phyloP scores from a whole-genome alignment of 2,329 filamentous ascomycete genomes.

The Beauveria sp. region DNA sequence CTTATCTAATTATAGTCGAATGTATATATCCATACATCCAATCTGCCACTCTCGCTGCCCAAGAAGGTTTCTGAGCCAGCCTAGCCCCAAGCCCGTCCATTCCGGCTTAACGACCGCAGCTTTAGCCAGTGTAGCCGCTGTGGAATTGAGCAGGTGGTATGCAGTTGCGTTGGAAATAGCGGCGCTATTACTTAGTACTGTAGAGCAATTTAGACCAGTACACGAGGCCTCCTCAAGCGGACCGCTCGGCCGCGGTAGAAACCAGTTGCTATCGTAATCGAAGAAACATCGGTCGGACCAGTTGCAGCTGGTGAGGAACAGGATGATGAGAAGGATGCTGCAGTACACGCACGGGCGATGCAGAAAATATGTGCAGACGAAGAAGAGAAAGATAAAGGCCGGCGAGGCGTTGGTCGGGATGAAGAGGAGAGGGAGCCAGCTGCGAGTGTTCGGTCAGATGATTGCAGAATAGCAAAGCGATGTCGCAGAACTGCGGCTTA shows the following conservation, averaged over 20 bases:
- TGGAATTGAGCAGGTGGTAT: slow-evolving; percentile 58
- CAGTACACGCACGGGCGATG: slow-evolving; percentile 97
- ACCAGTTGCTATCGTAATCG: slow-evolving; percentile 89
- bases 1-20: slow-evolving; percentile 50
- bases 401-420: slow-evolving; percentile 81
- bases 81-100: slow-evolving; percentile 71
- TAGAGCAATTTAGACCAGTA: slow-evolving; percentile 16
- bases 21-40: slow-evolving; percentile 82
- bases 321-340: slow-evolving; percentile 87
- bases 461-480: not conserved
- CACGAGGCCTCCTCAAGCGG: slow-evolving; percentile 20
- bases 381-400: slow-evolving; percentile 79
- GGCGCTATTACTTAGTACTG: slow-evolving; percentile 9
- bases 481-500: slow-evolving; percentile 20
- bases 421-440: slow-evolving; percentile 81
- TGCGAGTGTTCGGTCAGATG: slow-evolving; percentile 24
- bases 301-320: slow-evolving; percentile 86
- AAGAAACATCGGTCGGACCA: slow-evolving; percentile 90
- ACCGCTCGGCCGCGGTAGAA: slow-evolving; percentile 60
- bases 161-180: slow-evolving; percentile 40
- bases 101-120: slow-evolving; percentile 60
- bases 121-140: slow-evolving; percentile 57
- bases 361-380: slow-evolving; percentile 90
- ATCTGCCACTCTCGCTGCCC: slow-evolving; percentile 84
- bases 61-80: slow-evolving; percentile 77